phyloP scores from a whole-genome alignment of 2,329 filamentous ascomycete genomes.

The Saccharata proteae region DNA sequence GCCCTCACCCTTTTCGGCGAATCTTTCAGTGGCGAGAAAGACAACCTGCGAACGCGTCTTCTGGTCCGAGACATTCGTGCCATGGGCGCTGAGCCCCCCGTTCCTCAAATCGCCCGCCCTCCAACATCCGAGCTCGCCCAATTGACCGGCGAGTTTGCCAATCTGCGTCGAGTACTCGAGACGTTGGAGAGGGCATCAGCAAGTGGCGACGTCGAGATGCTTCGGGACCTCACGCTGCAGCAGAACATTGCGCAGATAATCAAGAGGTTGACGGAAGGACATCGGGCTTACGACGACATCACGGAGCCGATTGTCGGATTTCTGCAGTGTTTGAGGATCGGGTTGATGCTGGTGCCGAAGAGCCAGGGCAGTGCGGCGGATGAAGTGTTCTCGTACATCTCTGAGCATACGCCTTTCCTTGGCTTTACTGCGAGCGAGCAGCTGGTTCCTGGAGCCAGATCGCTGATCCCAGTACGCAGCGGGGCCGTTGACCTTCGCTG shows the following conservation, averaged over 20 bases:
- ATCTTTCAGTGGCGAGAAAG: slow-evolving; percentile 54
- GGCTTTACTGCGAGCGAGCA: slow-evolving; percentile 10
- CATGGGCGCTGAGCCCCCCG: slow-evolving; percentile 55
- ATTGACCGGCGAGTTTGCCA: slow-evolving; percentile 74
- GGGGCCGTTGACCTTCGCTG: slow-evolving; percentile 22
- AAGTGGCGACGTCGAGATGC: slow-evolving; percentile 14
- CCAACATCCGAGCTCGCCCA: slow-evolving; percentile 52
- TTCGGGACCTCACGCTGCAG: slow-evolving; percentile 27
- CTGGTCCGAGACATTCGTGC: slow-evolving; percentile 49
- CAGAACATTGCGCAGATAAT: slow-evolving; percentile 57
- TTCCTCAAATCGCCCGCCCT: slow-evolving; percentile 61
- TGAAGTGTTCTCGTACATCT: slow-evolving; percentile 14
- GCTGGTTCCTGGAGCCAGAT: slow-evolving; percentile 1
- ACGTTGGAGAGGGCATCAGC: slow-evolving; percentile 17
- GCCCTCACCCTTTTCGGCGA: slow-evolving; percentile 55
- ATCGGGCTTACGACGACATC: slow-evolving; percentile 75
- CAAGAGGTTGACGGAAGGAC: slow-evolving; percentile 54
- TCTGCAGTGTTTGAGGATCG: slow-evolving; percentile 65
- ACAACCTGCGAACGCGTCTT: slow-evolving; percentile 53
- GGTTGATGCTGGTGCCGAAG: slow-evolving; percentile 46
- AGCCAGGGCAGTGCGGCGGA: slow-evolving; percentile 11
- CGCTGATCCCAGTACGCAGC: slow-evolving; percentile 6
- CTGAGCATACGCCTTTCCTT: slow-evolving; percentile 21
- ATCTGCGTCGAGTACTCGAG: slow-evolving; percentile 42
- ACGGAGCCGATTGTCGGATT: slow-evolving; percentile 67